Conservation (phyloP, 352 stramenopile species). For the Blastocystis sp. region DNA sequence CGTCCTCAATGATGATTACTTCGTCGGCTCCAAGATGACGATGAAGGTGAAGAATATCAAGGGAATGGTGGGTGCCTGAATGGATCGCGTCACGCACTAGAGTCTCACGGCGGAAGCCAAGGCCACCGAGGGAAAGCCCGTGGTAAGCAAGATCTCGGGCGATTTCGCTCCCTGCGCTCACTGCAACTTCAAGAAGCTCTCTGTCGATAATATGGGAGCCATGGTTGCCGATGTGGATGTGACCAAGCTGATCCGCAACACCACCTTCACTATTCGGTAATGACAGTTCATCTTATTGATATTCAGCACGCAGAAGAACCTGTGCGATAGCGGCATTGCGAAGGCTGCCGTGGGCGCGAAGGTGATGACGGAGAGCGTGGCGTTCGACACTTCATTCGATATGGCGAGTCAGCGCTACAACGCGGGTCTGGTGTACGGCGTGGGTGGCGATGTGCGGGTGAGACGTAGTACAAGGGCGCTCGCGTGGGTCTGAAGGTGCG, state of each 20-base stretch:
- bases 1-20: constrained; percentile 18
- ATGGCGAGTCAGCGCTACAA: background rate
- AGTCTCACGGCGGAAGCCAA: background rate
- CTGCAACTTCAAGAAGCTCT: constrained; percentile 13
- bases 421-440: background rate
- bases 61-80: background rate
- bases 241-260: background rate
- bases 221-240: background rate
- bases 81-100: background rate
- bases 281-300: background rate
- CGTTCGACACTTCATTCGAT: background rate
- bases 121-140: background rate
- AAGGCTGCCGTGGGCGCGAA: background rate
- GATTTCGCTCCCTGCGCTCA: background rate
- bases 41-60: constrained; percentile 11
- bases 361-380: background rate
- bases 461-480: background rate
- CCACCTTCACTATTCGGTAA: background rate
- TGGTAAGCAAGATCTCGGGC: constrained; percentile 29
- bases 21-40: background rate
- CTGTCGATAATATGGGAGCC: background rate
- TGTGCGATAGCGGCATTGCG: background rate
- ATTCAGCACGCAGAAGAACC: background rate
- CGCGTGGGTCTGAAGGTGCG: background rate
- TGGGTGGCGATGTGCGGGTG: background rate